Conservation (phyloP, 495 filamentous ascomycete species). For the Letharia columbiana region DNA sequence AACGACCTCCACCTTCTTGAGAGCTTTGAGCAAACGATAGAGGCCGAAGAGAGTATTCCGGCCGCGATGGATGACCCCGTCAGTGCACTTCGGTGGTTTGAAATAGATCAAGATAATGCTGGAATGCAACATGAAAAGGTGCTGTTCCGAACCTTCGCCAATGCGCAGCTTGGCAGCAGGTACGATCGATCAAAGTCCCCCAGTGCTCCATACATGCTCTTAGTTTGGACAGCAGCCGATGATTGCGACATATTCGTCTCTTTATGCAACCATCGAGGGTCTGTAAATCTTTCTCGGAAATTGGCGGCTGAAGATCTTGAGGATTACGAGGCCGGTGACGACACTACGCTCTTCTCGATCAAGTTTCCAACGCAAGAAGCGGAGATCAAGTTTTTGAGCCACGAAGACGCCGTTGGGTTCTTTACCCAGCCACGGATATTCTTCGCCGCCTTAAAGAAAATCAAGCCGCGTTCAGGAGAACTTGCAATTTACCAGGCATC, state of each 20-base stretch:
- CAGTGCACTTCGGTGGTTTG: slow-evolving; percentile 18
- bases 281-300: slow-evolving; percentile 18
- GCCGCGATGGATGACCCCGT: slow-evolving; percentile 18
- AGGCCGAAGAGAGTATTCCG: slow-evolving; percentile 12
- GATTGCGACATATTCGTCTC: slow-evolving; percentile 16
- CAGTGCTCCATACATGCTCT: slow-evolving; percentile 18
- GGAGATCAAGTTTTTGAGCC: slow-evolving; percentile 19
- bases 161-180: slow-evolving; percentile 19
- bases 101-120: slow-evolving; percentile 20
- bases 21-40: slow-evolving; percentile 19
- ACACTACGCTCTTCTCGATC: slow-evolving; percentile 4
- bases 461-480: slow-evolving; percentile 17
- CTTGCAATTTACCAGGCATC: slow-evolving; percentile 16
- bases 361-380: slow-evolving; percentile 17
- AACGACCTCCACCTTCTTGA: slow-evolving; percentile 16
- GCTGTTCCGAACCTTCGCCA: slow-evolving; percentile 15
- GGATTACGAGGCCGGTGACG: not conserved
- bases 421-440: slow-evolving; percentile 10
- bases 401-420: slow-evolving; percentile 7
- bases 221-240: slow-evolving; percentile 17
- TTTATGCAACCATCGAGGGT: slow-evolving; percentile 20
- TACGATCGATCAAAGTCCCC: slow-evolving; percentile 16
- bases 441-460: slow-evolving; percentile 10
- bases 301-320: slow-evolving; percentile 17
- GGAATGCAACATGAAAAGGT: slow-evolving; percentile 13